Evolutionary conservation across 2,329 filamentous ascomycete species (phyloP).

Genomic region (Curvularia verruculosa): DNA sequence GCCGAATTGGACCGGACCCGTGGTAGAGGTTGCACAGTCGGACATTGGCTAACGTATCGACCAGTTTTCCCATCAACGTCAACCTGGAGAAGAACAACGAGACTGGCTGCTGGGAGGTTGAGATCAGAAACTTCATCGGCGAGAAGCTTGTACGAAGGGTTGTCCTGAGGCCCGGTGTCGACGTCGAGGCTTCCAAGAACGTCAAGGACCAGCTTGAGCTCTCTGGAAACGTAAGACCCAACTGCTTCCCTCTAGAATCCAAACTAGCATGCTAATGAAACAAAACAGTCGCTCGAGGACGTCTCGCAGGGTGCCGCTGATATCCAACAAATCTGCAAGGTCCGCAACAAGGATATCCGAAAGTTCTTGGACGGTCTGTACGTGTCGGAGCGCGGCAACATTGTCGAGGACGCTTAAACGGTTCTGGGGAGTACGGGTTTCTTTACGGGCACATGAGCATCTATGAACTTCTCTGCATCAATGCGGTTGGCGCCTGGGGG

Average conservation of each 20-base stretch:
- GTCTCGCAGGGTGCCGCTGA: conserved; percentile 98
- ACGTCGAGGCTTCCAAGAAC: conserved; percentile 85
- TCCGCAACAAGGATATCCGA: conserved; percentile 99
- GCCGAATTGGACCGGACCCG: neutral
- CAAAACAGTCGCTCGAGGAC: conserved; percentile 77
- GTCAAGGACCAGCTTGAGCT: conserved; percentile 98
- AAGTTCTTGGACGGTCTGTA: conserved; percentile 99
- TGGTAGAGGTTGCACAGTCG: neutral
- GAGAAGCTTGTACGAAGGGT: conserved; percentile 99
- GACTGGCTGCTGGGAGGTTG: conserved; percentile 85
- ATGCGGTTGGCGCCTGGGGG: conserved; percentile 49
- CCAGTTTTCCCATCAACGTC: conserved; percentile 98
- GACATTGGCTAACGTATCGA: conserved; percentile 20
- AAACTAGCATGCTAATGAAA: conserved; percentile 27
- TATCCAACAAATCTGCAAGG: conserved; percentile 99
- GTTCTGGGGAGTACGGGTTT: conserved; percentile 45
- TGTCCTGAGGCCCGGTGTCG: conserved; percentile 86
- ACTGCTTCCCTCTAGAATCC: neutral
- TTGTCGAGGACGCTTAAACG: conserved; percentile 67
- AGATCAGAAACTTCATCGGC: conserved; percentile 81
- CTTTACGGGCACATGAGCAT: conserved; percentile 50
- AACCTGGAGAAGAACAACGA: conserved; percentile 97
- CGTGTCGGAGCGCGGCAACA: conserved; percentile 98
- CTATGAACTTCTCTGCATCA: conserved; percentile 50
- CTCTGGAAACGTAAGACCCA: conserved; percentile 72